Conservation (phyloP, 805 yeast genomes). For the Wickerhamiella azymoides region DNA sequence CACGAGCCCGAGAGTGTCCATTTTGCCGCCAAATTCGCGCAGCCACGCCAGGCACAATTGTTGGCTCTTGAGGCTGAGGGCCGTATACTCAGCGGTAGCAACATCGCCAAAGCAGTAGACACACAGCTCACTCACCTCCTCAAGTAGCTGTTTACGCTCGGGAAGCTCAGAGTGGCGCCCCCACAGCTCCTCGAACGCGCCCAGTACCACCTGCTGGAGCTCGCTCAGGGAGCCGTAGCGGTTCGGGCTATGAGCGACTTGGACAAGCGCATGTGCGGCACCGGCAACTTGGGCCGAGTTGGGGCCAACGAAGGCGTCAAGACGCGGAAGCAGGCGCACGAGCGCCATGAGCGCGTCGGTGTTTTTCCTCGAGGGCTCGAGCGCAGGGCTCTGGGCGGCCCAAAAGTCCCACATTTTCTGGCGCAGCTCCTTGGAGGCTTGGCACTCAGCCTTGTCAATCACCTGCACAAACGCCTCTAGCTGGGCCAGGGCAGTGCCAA, state of each 20-base stretch:
- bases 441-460: constrained; percentile 7
- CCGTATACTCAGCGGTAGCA: constrained; percentile 2
- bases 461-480: constrained; percentile 29
- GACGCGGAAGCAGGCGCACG: constrained; percentile 9
- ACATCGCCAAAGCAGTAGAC: constrained; percentile 23
- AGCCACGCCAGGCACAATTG: neutral
- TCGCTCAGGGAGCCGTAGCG: neutral
- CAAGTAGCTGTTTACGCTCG: neutral
- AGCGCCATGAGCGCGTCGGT: constrained; percentile 38
- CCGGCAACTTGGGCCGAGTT: neutral
- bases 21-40: neutral
- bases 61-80: constrained; percentile 11
- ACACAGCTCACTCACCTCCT: constrained; percentile 3
- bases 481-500: neutral
- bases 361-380: constrained; percentile 33
- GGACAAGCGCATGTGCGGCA: constrained; percentile 6
- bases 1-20: neutral
- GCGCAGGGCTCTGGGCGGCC: constrained; percentile 28
- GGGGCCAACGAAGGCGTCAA: constrained; percentile 5
- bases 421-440: constrained; percentile 10
- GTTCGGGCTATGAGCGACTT: neutral
- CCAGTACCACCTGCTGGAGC: neutral
- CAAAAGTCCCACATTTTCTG: constrained; percentile 26
- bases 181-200: constrained; percentile 2
- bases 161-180: neutral